Evolutionary conservation across 352 stramenopile species (phyloP).

Genomic region (Saprolegnia diclina): DNA sequence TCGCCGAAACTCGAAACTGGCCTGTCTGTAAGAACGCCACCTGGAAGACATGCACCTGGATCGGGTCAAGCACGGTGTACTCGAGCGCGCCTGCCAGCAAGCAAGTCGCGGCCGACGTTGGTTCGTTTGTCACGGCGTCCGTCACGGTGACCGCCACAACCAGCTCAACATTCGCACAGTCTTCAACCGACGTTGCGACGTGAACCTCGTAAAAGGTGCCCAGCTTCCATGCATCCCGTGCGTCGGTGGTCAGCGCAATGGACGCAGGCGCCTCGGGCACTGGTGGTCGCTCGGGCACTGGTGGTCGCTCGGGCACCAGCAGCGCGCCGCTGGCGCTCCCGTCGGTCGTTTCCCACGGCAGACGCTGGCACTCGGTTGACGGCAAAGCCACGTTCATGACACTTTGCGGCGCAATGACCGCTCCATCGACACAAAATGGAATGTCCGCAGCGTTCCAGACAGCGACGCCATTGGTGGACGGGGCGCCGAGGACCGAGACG

Average conservation of each 20-base stretch:
- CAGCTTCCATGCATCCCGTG: background rate
- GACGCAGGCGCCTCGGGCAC: no score
- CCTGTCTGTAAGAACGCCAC: background rate
- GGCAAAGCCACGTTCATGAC: background rate
- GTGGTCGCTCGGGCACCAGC: no score
- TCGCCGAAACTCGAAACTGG: background rate
- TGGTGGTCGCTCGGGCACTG: no score
- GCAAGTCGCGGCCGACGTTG: background rate
- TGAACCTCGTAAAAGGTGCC: background rate
- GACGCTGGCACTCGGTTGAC: no score
- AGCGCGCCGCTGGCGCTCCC: background rate
- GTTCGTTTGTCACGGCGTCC: background rate
- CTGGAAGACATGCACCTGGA: background rate
- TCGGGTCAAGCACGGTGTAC: background rate
- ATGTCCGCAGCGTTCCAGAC: conserved; percentile 1
- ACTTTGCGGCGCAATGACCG: background rate
- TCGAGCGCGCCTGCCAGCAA: background rate
- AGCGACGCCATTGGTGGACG: background rate
- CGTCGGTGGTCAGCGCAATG: background rate
- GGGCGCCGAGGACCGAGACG: background rate
- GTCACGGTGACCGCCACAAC: background rate
- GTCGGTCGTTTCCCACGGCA: background rate
- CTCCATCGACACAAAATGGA: background rate
- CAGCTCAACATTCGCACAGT: background rate
- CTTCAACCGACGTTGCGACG: background rate